Percentiles rank a stretch among this genome's conserved stretches.
phyloP scores from a whole-genome alignment of 768 basidiomycete genomes.

The Phlebiopsis flavidoalba region DNA sequence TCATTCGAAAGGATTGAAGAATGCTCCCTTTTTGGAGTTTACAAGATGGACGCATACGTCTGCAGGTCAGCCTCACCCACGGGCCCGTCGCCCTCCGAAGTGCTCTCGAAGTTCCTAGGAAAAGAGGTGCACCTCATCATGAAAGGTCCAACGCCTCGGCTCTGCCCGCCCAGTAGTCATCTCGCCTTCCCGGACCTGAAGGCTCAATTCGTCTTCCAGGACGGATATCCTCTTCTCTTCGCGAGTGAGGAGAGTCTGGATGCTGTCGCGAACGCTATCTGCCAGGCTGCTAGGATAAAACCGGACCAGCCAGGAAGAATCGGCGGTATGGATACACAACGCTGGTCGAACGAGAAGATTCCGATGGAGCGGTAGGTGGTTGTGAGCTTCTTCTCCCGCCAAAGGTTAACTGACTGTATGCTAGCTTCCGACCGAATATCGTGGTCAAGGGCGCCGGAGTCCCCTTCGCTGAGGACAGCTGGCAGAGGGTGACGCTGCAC shows the following conservation, averaged over 20 bases:
- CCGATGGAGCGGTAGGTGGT: constrained; percentile 52
- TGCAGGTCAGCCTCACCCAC: constrained; percentile 37
- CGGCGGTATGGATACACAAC: constrained; percentile 27
- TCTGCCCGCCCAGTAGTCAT: constrained; percentile 45
- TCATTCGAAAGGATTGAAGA: constrained; percentile 43
- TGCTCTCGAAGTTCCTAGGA: constrained; percentile 58
- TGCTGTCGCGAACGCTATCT: constrained; percentile 44
- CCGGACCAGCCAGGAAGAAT: constrained; percentile 11
- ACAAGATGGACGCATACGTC: constrained; percentile 62
- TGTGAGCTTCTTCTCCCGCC: background rate
- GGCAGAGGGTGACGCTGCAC: constrained; percentile 53
- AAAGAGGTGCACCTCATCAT: constrained; percentile 57
- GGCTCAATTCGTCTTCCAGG: constrained; percentile 49
- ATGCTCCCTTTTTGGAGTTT: constrained; percentile 42
- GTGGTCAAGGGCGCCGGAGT: constrained; percentile 57
- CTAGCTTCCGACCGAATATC: constrained; percentile 75
- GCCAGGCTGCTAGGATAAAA: constrained; percentile 44
- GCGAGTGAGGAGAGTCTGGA: constrained; percentile 62
- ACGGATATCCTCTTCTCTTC: constrained; percentile 65
- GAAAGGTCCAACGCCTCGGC: constrained; percentile 58
- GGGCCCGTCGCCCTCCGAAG: constrained; percentile 42
- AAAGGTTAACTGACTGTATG: background rate
- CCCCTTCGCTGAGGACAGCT: constrained; percentile 68
- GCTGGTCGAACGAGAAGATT: constrained; percentile 47
- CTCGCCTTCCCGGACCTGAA: constrained; percentile 50